Evolutionary conservation across 257 asterid genomes (phyloP), one percentile per base, ranked within the genome.

Genomic region (Solanum pennellii): DNA sequence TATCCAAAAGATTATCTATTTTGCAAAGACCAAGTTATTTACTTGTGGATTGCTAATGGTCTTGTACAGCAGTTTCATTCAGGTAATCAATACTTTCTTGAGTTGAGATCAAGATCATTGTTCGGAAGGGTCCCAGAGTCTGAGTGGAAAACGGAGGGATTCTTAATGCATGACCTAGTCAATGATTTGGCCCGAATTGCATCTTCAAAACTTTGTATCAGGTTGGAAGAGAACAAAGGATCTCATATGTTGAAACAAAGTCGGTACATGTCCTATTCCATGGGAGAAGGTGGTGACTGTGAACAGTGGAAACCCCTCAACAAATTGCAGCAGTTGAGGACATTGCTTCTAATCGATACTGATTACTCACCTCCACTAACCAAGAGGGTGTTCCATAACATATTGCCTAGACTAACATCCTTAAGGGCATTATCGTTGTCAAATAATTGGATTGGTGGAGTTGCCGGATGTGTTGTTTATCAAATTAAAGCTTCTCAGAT

Each of bases 1-100:
- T 88, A 66, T 85, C 88, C 86, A 56, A 88, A 88, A 80, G 90
- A 77, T 37, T 45, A 62, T 25, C 59, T 8, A 16, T 76, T 88
- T 3, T 8, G 18, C 12, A 85, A 85, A 44, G 72, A 76, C 1
- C 37, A 62, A 49, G n/a, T 85, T 1, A 47, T 85, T 10, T 10
- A 41, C 9, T 12, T 85, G 12, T 88, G 90, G 88, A 66, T 76
- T 37, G 86, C 90, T 6, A 86, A 88, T 47, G 83, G 71, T 73
- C 86, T 86, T 5, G 83, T 44, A 15, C 83, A 42, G 0, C 37
- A 15, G 37, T 42, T 42, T 18, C 37, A n/a, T 65, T 27, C 60
- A 16, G 83, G 83, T 13, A 45, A 45, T 14, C 44, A 45, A 29
- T 87, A 45, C 79, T 87, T 45, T 21, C 3, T 3, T 25, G 89